Conservation (phyloP, 108 stramenopile species). For the Schizochytrium sp. region DNA sequence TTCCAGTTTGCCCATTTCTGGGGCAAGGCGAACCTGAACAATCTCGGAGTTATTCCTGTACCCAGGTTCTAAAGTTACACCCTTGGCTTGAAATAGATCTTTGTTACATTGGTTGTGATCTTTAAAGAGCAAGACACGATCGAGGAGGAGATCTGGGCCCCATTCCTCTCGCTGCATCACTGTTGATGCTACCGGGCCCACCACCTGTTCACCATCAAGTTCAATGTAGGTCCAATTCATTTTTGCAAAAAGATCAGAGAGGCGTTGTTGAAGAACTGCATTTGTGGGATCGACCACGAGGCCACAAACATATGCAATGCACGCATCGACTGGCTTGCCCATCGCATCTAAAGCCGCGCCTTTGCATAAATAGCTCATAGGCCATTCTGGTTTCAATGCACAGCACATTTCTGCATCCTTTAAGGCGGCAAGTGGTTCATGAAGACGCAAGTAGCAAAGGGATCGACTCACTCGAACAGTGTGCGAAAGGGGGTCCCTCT, state of each 20-base stretch:
- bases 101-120: background rate
- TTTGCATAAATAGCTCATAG: constrained; percentile 52
- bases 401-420: constrained; percentile 42
- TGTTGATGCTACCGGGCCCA: constrained; percentile 16
- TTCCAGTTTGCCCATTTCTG: background rate
- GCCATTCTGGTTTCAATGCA: constrained; percentile 56
- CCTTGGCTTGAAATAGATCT: background rate
- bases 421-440: background rate
- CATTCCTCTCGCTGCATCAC: constrained; percentile 52
- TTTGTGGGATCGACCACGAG: constrained; percentile 55
- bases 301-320: constrained; percentile 28
- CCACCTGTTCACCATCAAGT: constrained; percentile 21
- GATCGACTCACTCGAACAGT: constrained; percentile 48
- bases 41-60: background rate
- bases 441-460: constrained; percentile 35
- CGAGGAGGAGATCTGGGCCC: constrained; percentile 48
- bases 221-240: constrained; percentile 22
- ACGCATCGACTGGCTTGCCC: constrained; percentile 17
- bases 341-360: constrained; percentile 47
- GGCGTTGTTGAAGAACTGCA: constrained; percentile 1
- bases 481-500: constrained; percentile 26
- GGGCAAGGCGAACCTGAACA: background rate
- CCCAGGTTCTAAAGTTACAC: background rate
- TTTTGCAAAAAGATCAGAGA: background rate
- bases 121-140: constrained; percentile 26